Conservation (phyloP, 306 rosid species). For the Hippophae tibetana region DNA sequence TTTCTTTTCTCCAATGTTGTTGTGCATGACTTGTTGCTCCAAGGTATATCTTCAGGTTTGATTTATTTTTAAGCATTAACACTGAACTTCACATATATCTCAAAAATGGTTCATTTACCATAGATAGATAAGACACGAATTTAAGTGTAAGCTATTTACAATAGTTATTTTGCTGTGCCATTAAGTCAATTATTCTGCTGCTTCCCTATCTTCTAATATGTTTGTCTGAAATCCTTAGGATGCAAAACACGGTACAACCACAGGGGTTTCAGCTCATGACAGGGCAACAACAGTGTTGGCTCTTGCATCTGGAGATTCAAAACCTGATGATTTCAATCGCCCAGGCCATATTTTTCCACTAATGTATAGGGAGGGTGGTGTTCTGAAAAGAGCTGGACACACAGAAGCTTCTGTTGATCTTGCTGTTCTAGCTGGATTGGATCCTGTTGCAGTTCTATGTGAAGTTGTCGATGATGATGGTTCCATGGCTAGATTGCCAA, state of each 20-base stretch:
- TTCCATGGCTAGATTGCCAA: constrained; percentile 94
- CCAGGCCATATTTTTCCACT: constrained; percentile 97
- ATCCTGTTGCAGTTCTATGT: constrained; percentile 70
- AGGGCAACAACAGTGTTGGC: constrained; percentile 80
- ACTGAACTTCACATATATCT: background rate
- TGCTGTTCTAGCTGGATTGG: constrained; percentile 71
- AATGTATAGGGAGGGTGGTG: constrained; percentile 91
- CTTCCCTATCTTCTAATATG: background rate
- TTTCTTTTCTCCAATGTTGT: constrained; percentile 4
- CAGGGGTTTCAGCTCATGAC: constrained; percentile 88
- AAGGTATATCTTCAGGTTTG: background rate
- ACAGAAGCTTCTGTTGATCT: constrained; percentile 98
- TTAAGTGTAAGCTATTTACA: too few relatives aligned
- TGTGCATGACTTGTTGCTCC: background rate
- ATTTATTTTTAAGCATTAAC: background rate
- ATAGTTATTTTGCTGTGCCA: background rate
- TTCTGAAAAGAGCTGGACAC: constrained; percentile 93
- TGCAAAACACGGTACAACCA: constrained; percentile 57
- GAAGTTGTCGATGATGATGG: constrained; percentile 98
- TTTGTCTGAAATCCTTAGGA: constrained; percentile 1
- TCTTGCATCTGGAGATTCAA: constrained; percentile 85
- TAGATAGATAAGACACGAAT: too few relatives aligned
- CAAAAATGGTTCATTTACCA: too few relatives aligned
- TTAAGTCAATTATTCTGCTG: background rate
- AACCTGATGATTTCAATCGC: constrained; percentile 75